Percentiles rank a stretch among this genome's conserved stretches.
phyloP scores from a whole-genome alignment of 352 stramenopile genomes.

The Globisporangium splendens region DNA sequence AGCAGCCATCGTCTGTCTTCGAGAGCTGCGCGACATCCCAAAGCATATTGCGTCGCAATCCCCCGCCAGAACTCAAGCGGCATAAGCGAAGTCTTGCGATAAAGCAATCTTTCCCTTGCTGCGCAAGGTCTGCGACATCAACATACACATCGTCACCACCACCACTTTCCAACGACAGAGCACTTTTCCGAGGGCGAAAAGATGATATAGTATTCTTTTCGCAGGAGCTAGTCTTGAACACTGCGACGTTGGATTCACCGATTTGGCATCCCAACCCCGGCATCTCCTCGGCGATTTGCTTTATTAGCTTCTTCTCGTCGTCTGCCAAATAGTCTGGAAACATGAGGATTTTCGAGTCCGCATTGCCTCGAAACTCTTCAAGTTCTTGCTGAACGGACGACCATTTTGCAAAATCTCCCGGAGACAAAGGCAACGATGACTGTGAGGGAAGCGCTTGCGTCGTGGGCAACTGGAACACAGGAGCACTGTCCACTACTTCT shows the following conservation, averaged over 20 bases:
- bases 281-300: slow-evolving; percentile 46
- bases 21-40: slow-evolving; percentile 69
- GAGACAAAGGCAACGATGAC: not conserved
- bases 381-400: slow-evolving; percentile 59
- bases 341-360: slow-evolving; percentile 47
- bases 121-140: slow-evolving; percentile 58
- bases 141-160: slow-evolving; percentile 60
- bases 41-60: slow-evolving; percentile 68
- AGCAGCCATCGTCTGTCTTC: slow-evolving; percentile 28
- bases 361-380: slow-evolving; percentile 42
- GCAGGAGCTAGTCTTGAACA: slow-evolving; percentile 49
- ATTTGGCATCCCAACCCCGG: slow-evolving; percentile 49
- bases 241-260: slow-evolving; percentile 52
- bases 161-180: too few species aligned
- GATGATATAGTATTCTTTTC: slow-evolving; percentile 5
- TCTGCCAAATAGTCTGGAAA: slow-evolving; percentile 66
- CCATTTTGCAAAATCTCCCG: slow-evolving; percentile 16
- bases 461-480: too few species aligned
- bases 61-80: slow-evolving; percentile 53
- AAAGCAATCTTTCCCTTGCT: slow-evolving; percentile 75
- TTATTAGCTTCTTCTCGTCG: slow-evolving; percentile 52
- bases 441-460: too few species aligned
- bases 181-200: too few species aligned
- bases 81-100: slow-evolving; percentile 53
- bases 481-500: too few species aligned